Conservation (phyloP, 2,329 filamentous ascomycete genomes). For the Cytospora leucostoma region DNA sequence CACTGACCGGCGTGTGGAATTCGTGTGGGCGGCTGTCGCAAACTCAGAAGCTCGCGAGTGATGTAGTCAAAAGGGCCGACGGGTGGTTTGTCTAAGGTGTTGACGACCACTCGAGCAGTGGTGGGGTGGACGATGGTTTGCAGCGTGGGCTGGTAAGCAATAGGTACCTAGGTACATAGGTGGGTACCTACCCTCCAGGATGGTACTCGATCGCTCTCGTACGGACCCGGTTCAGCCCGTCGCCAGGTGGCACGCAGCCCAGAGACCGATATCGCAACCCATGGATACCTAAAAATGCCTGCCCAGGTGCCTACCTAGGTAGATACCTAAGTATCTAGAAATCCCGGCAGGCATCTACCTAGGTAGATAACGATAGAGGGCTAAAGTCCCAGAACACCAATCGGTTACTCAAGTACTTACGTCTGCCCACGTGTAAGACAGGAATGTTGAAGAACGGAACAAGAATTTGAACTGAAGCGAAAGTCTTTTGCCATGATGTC, state of each 20-base stretch:
- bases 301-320: too few relatives aligned
- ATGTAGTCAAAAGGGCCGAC: neutral
- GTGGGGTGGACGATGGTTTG: neutral
- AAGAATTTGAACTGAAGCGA: too few relatives aligned
- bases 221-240: neutral
- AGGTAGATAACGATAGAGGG: neutral
- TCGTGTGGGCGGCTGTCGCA: slow-evolving; percentile 5
- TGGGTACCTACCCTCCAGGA: neutral
- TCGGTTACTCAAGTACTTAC: too few relatives aligned
- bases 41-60: neutral
- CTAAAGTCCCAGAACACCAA: neutral
- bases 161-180: neutral
- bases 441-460: too few relatives aligned
- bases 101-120: neutral
- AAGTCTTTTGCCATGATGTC: too few relatives aligned
- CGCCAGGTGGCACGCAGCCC: neutral
- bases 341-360: neutral
- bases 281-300: too few relatives aligned
- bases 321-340: too few relatives aligned
- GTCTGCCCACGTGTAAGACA: too few relatives aligned
- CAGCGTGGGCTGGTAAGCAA: too few relatives aligned
- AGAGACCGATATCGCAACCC: neutral
- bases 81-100: neutral
- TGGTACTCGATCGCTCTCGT: neutral
- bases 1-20: slow-evolving; percentile 4